Evolutionary conservation across 768 basidiomycete species (phyloP).

Genomic region (Crepidotus variabilis): DNA sequence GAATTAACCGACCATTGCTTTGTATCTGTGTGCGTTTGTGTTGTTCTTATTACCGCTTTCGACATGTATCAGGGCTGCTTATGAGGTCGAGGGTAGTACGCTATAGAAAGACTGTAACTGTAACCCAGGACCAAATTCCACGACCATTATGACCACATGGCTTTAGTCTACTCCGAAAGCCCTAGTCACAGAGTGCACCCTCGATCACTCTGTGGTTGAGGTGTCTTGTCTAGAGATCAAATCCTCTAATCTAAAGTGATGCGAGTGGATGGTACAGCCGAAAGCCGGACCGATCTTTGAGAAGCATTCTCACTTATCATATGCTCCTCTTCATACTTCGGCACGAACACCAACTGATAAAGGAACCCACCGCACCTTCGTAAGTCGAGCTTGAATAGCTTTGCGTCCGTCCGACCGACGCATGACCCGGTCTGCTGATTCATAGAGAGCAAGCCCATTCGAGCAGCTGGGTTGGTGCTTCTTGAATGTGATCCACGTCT

Average conservation of each 20-base stretch:
- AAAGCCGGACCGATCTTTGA: neutral
- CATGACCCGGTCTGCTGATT: slow-evolving; percentile 16
- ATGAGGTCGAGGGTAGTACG: neutral
- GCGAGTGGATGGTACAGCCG: neutral
- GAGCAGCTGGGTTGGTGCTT: neutral
- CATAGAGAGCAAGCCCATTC: neutral
- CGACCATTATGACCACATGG: neutral
- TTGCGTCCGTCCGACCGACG: neutral
- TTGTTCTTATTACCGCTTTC: slow-evolving; percentile 6
- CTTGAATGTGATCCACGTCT: neutral
- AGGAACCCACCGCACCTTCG: neutral
- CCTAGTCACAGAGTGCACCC: neutral
- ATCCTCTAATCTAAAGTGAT: slow-evolving; percentile 3
- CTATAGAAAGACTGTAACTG: neutral
- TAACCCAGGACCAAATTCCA: neutral
- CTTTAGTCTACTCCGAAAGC: neutral
- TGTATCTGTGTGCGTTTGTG: slow-evolving; percentile 14
- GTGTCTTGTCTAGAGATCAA: neutral
- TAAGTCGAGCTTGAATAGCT: neutral
- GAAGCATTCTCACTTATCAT: neutral
- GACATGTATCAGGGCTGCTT: neutral
- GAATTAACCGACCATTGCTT: slow-evolving; percentile 5
- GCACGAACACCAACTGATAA: neutral
- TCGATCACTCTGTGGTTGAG: slow-evolving; percentile 10
- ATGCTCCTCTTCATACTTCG: neutral